Base-by-base conservation (phyloP, 2,329 filamentous ascomycete genomes). In the Calonectria pseudoreteaudii region DNA sequence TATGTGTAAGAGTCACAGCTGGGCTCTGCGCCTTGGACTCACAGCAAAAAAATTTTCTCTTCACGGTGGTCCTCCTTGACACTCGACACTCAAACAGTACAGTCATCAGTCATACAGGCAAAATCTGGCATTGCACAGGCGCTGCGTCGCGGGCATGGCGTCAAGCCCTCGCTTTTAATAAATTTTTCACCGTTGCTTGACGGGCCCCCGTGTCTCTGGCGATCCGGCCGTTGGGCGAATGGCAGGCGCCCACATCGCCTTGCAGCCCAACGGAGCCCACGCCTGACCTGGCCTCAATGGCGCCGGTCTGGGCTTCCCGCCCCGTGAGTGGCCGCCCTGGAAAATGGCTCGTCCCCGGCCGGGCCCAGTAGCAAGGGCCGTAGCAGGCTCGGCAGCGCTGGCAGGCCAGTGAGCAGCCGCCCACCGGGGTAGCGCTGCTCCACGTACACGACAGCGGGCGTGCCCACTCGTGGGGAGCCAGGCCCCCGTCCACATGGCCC, bases 321-420 rank as follows among this genome's bases (percentile, higher is more conserved):
- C 20, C 23, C 10, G 26, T 64, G 66, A 74, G 53, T 74, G 73
- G 73, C n/a, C 49, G 72, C 72, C 72, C 65, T 72, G 56, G n/a
- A 64, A 65, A 70, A 70, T 70, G 68, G 68, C 68, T 70, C 68
- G 56, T 64, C 52, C 26, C 47, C 14, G 52, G 38, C 10, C 14
- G 13, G 14, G 36, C 36, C 36, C 36, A 38, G 36, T 38, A 16
- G 36, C 36, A 38, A 16, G 11, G 44, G 44, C 44, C 41, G 41
- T 44, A 9, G 7, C 18, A 41, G 38, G 38, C 41, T 16, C 41
- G 64, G 26, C 18, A 47, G 49, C 34, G 31, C 34, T n/a, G 64
- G 16, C 18, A 47, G 49, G 23, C 49, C 34, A 31, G 34, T 31
- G n/a, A 44, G 41, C 41, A 9, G 7, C 18, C 31, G 31, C 31